These are phyloP conservation scores for Solanum hybrid DNA, from an alignment of 305 asterid genomes.

Conservation along the genomic window DNA sequence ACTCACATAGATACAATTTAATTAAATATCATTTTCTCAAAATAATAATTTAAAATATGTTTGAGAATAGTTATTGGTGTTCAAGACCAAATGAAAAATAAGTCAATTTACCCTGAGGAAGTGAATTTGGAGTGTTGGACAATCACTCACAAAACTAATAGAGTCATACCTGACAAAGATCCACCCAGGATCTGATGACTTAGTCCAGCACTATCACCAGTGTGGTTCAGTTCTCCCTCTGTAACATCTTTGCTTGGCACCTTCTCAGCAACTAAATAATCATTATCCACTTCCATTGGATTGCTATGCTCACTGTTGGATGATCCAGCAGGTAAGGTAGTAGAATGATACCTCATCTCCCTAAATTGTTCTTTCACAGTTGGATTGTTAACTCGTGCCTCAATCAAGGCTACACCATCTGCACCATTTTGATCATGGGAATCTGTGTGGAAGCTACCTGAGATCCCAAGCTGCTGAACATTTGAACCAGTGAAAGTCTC, in stretches of 20 bases:
- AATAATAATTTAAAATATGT: background rate
- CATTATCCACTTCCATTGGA: constrained; percentile 18
- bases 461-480: constrained; percentile 25
- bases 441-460: constrained; percentile 17
- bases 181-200: constrained; percentile 16
- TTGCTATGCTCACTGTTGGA: constrained; percentile 18
- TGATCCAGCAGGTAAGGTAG: constrained; percentile 13
- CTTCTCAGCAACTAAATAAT: constrained; percentile 9
- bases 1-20: background rate
- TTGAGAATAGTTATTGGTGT: background rate
- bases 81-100: background rate
- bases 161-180: constrained; percentile 34
- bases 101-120: background rate
- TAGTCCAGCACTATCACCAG: constrained; percentile 12
- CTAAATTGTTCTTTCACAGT: constrained; percentile 19
- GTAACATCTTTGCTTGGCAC: constrained; percentile 22
- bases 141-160: background rate
- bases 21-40: background rate
- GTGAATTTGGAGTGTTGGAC: background rate
- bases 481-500: constrained; percentile 9
- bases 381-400: constrained; percentile 2
- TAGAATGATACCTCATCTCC: constrained; percentile 16
- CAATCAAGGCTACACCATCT: constrained; percentile 14
- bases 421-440: constrained; percentile 15
- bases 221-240: constrained; percentile 19